Base-by-base conservation (phyloP, 805 yeast genomes). In the Wickerhamomyces subpelliculosus region DNA sequence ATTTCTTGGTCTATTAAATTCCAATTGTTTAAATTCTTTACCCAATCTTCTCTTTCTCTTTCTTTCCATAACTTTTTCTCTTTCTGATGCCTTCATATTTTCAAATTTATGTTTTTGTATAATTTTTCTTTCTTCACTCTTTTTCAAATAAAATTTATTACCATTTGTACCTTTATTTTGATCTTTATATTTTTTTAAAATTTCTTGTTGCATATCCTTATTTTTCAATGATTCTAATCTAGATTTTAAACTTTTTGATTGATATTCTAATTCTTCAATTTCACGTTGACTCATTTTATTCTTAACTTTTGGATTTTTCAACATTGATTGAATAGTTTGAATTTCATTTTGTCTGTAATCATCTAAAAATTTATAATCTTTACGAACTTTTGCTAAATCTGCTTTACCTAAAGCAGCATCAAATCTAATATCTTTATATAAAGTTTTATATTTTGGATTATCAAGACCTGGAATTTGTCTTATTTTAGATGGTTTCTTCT, bases 381-480 rank as follows among this genome's bases (percentile, higher is more conserved):
- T 75, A 43, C 97, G 69, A 14, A 84, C 73, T 41, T 70, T 68
- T 24, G 68, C 64, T 41, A 74, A 62, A 55, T 89, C 90, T 1
- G 93, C 85, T 49, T 78, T 82, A 40, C 97, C 97, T 45, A 78
- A 77, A 0, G 96, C 88, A 3, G 90, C 73, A 59, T 93, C 96
- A 57, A 93, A 93, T 48, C 98, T 70, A 25, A 94, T 81, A 63
- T 93, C 98, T 35, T 75, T 72, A 55, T 83, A 80, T 22, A 81
- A 60, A 13, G 65, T 66, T 13, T 58, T 50, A 36, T 58, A 50
- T 39, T 61, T 66, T 19, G 64, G 62, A 19, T 60, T 52, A 35
- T 66, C 68, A 33, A 83, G 55, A 0, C 90, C 93, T 2, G 84
- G 90, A 11, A 89, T 79, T 32, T 80, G 78, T 46, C 97, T 70